Conservation (phyloP, 192 early-diverging fungal genomes). For the Helicostylum pulchrum region DNA sequence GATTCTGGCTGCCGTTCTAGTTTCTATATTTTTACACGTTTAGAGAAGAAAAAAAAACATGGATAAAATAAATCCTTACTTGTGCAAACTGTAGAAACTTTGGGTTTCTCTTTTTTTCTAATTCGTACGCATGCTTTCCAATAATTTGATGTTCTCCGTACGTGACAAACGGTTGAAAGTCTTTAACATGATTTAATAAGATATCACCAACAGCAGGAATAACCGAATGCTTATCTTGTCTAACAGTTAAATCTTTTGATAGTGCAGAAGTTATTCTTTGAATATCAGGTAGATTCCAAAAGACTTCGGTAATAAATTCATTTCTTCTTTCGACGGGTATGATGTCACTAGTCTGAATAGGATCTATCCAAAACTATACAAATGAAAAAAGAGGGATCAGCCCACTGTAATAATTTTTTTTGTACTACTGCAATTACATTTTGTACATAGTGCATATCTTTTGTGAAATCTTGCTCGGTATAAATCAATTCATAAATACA, state of each 20-base stretch:
- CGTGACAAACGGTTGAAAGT: constrained; percentile 75
- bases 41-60: too few relatives aligned
- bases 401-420: background rate
- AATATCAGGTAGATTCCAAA: constrained; percentile 72
- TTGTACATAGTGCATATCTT: constrained; percentile 76
- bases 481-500: constrained; percentile 89
- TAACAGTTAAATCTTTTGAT: constrained; percentile 51
- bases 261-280: constrained; percentile 60
- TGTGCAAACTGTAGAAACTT: constrained; percentile 74
- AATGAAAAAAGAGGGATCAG: background rate
- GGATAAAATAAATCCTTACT: constrained; percentile 19
- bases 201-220: constrained; percentile 85
- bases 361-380: constrained; percentile 59
- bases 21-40: constrained; percentile 37
- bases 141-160: constrained; percentile 87
- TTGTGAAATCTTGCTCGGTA: constrained; percentile 86
- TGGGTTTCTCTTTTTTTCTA: constrained; percentile 67
- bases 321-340: constrained; percentile 62
- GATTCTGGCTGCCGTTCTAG: constrained; percentile 75
- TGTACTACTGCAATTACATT: constrained; percentile 43
- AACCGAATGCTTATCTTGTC: constrained; percentile 65
- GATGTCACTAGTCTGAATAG: constrained; percentile 60
- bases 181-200: constrained; percentile 64
- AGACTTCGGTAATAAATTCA: constrained; percentile 76
- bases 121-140: constrained; percentile 76